Evolutionary conservation across 441 rosid genomes (phyloP).

Genomic region (Pelargonium fulgidum): DNA sequence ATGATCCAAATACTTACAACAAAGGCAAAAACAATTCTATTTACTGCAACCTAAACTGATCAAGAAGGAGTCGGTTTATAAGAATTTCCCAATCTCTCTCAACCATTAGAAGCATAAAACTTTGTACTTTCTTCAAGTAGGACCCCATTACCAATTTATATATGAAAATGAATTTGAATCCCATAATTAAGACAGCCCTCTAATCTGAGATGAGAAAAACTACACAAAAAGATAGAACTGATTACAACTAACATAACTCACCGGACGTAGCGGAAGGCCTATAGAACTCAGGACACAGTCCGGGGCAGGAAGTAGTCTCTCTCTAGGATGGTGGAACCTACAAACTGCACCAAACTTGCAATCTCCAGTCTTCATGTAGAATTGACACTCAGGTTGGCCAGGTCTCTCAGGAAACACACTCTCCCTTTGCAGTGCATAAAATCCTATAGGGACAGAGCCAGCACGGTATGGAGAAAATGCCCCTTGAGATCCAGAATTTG

Average conservation of each 20-base stretch:
- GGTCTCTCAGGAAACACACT: conserved; percentile 97
- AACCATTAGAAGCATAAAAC: too few relatives aligned
- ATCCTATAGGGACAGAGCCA: conserved; percentile 54
- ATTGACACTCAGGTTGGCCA: conserved; percentile 91
- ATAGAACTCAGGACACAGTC: conserved; percentile 81
- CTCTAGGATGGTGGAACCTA: conserved; percentile 93
- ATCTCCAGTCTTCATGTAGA: conserved; percentile 97
- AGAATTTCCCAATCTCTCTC: too few relatives aligned
- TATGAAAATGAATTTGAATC: too few relatives aligned
- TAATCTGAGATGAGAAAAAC: too few relatives aligned
- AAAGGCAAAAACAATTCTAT: too few relatives aligned
- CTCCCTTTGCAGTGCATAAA: conserved; percentile 70
- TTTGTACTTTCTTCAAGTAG: too few relatives aligned
- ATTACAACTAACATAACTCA: conserved; percentile 33
- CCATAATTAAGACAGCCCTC: background rate
- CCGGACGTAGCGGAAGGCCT: conserved; percentile 92
- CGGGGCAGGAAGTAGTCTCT: conserved; percentile 81
- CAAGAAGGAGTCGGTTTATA: too few relatives aligned
- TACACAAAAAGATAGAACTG: background rate
- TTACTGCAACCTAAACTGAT: too few relatives aligned
- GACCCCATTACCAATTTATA: too few relatives aligned
- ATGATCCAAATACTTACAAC: too few relatives aligned
- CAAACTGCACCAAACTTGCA: conserved; percentile 97
- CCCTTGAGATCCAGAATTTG: conserved; percentile 52
- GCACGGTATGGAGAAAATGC: conserved; percentile 46